Evolutionary conservation across 2,329 filamentous ascomycete species (phyloP).

Genomic region (Ophiostoma populinum): DNA sequence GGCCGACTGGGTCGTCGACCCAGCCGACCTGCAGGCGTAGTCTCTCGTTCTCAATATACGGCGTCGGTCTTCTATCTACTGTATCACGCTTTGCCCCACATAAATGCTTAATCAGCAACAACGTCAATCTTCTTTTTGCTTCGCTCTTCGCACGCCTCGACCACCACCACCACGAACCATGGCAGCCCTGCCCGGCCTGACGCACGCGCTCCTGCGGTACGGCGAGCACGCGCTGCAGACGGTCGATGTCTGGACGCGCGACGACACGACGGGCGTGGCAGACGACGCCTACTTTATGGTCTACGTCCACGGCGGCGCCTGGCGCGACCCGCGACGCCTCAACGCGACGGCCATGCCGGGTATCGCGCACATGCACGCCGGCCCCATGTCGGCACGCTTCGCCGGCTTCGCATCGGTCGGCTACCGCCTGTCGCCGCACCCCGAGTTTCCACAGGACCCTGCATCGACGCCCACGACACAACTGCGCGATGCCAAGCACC

Average conservation of each 20-base stretch:
- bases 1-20: constrained; percentile 31
- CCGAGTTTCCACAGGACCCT: constrained; percentile 27
- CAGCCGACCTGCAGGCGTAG: constrained; percentile 7
- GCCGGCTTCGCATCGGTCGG: constrained; percentile 47
- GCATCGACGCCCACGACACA: constrained; percentile 17
- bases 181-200: no score
- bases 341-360: constrained; percentile 27
- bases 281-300: constrained; percentile 18
- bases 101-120: no score
- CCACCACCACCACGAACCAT: no score
- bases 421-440: constrained; percentile 43
- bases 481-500: constrained; percentile 32
- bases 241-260: constrained; percentile 27
- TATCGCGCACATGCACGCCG: constrained; percentile 23
- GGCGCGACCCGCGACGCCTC: constrained; percentile 38
- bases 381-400: no score
- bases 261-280: constrained; percentile 9
- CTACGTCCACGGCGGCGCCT: constrained; percentile 40
- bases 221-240: constrained; percentile 24
- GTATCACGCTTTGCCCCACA: no score
- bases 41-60: no score
- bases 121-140: no score
- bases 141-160: no score
- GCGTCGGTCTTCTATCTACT: no score
- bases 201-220: no score